Evolutionary conservation across 169 alveolate genomes (phyloP).

Genomic region (Eimeria sp.): DNA sequence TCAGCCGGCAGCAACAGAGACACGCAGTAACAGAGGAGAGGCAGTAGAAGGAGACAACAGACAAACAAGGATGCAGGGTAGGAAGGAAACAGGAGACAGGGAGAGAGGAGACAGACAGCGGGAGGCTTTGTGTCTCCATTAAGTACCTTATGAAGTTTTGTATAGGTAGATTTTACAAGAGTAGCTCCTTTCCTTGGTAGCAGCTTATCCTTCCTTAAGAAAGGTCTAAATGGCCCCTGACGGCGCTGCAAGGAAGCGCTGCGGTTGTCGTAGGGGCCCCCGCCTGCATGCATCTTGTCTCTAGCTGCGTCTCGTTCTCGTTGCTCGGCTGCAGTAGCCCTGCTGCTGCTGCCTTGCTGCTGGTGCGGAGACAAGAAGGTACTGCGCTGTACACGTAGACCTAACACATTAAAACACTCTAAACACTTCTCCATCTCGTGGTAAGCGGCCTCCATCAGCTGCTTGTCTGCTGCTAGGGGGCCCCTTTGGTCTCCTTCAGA

Average conservation of each 20-base stretch:
- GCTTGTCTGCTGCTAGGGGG: background rate
- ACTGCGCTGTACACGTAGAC: constrained; percentile 69
- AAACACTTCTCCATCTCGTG: constrained; percentile 74
- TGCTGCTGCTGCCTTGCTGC: constrained; percentile 27
- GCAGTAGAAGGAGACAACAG: too few relatives aligned
- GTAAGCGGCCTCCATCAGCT: constrained; percentile 55
- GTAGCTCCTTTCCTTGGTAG: background rate
- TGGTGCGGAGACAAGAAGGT: background rate
- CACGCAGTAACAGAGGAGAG: background rate
- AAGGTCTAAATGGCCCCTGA: constrained; percentile 76
- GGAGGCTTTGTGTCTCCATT: background rate
- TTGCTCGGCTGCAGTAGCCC: constrained; percentile 21
- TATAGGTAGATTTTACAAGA: constrained; percentile 49
- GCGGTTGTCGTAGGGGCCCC: background rate
- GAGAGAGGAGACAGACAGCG: background rate
- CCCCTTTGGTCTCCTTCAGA: constrained; percentile 8
- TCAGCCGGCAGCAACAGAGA: background rate
- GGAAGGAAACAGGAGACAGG: background rate
- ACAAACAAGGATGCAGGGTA: background rate
- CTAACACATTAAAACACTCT: constrained; percentile 78
- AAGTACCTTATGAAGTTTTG: constrained; percentile 81
- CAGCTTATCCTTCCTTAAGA: constrained; percentile 60
- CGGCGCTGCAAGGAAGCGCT: background rate
- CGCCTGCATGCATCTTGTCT: background rate
- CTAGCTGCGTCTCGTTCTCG: background rate